Evolutionary conservation across 108 stramenopile genomes (phyloP).

Genomic region (Nitzschia palea): DNA sequence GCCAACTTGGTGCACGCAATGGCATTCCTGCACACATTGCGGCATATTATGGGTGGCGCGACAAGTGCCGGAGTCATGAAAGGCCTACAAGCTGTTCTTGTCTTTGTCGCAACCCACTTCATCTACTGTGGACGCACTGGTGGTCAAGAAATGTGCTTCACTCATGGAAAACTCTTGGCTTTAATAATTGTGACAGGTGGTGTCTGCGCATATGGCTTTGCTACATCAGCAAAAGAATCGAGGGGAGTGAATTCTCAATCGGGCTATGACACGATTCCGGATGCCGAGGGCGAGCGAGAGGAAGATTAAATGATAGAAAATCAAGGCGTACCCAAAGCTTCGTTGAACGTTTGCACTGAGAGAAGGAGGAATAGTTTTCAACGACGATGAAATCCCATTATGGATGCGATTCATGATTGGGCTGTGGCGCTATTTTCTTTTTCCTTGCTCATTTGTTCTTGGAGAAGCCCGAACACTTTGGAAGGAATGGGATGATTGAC

Average conservation of each 20-base stretch:
- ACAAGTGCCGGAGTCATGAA: conserved; percentile 80
- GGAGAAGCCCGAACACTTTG: conserved; percentile 14
- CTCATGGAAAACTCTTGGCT: conserved; percentile 45
- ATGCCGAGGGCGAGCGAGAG: too few species aligned
- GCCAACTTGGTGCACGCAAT: conserved; percentile 64
- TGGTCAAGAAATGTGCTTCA: conserved; percentile 79
- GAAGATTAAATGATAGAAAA: too few species aligned
- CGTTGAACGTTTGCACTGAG: too few species aligned
- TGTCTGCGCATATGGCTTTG: conserved; percentile 23
- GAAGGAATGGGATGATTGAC: conserved; percentile 59
- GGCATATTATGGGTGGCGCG: conserved; percentile 65
- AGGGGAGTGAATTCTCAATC: too few species aligned
- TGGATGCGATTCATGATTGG: too few species aligned
- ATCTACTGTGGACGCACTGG: conserved; percentile 61
- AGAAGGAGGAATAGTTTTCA: too few species aligned
- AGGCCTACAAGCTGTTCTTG: conserved; percentile 80
- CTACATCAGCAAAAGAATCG: conserved; percentile 12
- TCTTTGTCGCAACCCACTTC: conserved; percentile 56
- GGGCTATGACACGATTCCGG: too few species aligned
- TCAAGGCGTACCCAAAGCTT: too few species aligned
- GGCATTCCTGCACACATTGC: conserved; percentile 62
- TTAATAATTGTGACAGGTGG: conserved; percentile 63
- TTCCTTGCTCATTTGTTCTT: not conserved
- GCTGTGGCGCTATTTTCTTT: too few species aligned
- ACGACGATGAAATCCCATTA: too few species aligned